phyloP scores from a whole-genome alignment of 208 protist genomes.

The Crithidia sp. region DNA sequence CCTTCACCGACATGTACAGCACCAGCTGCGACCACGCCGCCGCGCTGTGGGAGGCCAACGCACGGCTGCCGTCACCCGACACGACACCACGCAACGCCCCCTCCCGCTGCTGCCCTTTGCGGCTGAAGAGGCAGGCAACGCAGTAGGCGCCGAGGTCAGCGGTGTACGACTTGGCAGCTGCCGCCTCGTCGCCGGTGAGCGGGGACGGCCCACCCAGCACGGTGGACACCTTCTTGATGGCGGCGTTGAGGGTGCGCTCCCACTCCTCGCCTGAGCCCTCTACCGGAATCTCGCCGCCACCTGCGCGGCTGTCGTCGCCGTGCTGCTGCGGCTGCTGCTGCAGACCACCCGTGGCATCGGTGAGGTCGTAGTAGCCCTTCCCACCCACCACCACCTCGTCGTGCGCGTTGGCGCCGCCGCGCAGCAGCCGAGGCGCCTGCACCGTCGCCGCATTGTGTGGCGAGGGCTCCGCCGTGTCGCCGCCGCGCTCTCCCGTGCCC shows the following conservation, averaged over 20 bases:
- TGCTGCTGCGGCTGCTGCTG: not conserved
- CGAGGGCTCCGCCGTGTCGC: not conserved
- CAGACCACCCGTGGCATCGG: constrained; percentile 32
- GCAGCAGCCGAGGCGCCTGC: constrained; percentile 5
- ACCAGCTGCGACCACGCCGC: constrained; percentile 48
- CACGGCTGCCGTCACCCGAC: constrained; percentile 49
- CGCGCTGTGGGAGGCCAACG: constrained; percentile 49
- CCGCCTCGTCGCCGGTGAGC: constrained; percentile 46
- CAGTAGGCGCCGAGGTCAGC: constrained; percentile 77
- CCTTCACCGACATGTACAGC: constrained; percentile 64
- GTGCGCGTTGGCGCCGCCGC: constrained; percentile 22
- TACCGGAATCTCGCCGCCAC: constrained; percentile 34
- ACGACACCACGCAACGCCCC: constrained; percentile 69
- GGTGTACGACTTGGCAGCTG: constrained; percentile 49
- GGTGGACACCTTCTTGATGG: constrained; percentile 47
- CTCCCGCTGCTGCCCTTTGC: constrained; percentile 73
- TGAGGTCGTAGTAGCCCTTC: constrained; percentile 68
- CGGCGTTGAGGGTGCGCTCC: constrained; percentile 71
- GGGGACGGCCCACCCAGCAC: constrained; percentile 38
- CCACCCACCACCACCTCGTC: constrained; percentile 75
- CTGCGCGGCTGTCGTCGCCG: not conserved
- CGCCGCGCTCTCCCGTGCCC: not conserved
- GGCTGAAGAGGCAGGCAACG: constrained; percentile 71
- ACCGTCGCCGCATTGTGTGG: not conserved
- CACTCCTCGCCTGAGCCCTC: constrained; percentile 56